Evolutionary conservation across 148 eudicot genomes (phyloP), one percentile per base, ranked within the genome.

Genomic region (Persicaria tinctoria): DNA sequence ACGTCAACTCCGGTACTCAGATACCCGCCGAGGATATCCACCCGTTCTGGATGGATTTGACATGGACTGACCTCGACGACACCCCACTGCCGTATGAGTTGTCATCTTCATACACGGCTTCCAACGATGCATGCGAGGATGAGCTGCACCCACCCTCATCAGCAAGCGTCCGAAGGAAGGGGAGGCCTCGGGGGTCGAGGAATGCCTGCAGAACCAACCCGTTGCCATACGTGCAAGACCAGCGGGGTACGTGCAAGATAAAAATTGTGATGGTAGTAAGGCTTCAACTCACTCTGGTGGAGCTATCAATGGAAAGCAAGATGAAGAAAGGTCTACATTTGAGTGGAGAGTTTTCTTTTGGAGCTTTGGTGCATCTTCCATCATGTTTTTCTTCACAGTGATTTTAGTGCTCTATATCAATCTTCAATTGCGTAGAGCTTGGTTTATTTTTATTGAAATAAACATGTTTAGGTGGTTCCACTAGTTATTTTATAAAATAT

Each of bases 391-490:
- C 1, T 32, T 63, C 12, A 32, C 69, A 0, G 32, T 63, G 0
- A 10, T 63, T 38, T 11, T 32, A 6, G 69, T 32, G 46, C n/a
- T 63, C 7, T 38, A 4, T 9, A 38, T 63, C 45, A 27, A 63
- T 38, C 46, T 46, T 63, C 46, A 63, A 11, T 63, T 46, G 69
- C 46, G 69, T 63, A 63, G 46, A 63, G 69, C 69, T 32, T 63
- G 69, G 69, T 63, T 4, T 63, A 5, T 12, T 32, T 63, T 11
- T 38, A 41, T 63, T 38, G 69, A 63, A 11, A 5, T 18, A 11
- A 46, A 63, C 46, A 3, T 63, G 14, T 46, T 63, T 11, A 16
- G 69, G 69, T 63, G 69, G 69, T 38, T 63, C 44, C 14, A 32
- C 41, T 18, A 38, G 38, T 59, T 59, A 38, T 59, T 18, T 20